Base-by-base conservation (phyloP, 768 basidiomycete genomes). In the Calocybe gangraenosa region DNA sequence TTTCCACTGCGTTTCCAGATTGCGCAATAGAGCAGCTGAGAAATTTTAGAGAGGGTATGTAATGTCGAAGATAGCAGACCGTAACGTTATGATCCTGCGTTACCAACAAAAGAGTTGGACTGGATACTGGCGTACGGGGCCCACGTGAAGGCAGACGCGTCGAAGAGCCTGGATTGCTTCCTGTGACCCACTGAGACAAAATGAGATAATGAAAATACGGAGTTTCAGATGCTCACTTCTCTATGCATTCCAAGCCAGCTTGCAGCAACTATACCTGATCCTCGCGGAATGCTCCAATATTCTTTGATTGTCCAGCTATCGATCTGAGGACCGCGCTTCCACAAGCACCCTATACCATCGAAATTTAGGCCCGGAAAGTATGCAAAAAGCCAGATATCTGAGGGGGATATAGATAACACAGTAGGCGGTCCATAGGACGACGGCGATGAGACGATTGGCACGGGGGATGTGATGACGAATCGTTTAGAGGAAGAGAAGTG, bases 401-500 rank as follows among this genome's bases (percentile, higher is more conserved):
- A 65, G 2, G 82, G 72, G 4, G 80, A 75, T 15, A 79, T 71
- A 6, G 78, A 76, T 40, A 90, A 77, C 22, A 82, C 61, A 5
- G 75, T 75, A 0, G 86, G 80, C 6, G 86, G 78, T 14, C 75
- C 73, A 58, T 81, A 88, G 2, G 72, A 68, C 9, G 62, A 44
- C 5, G 76, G 66, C 0, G 74, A 64, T 17, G 66, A 59, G n/a
- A 68, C 50, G 35, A 87, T 62, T 13, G 69, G 74, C 10, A 67
- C 50, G 0, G 83, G 82, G 2, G 81, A 74, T 2, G 68, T 73
- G 11, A 90, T 57, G 0, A 64, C 49, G 51, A 88, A 87, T 48
- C 82, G 78, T 40, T 74, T 82, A 7, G 81, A 78, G 2, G 85
- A 84, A 8, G 86, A 80, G 52, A 87, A 86, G 50, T 84, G 76